phyloP scores from a whole-genome alignment of 2,329 filamentous ascomycete species.

The Sclerotinia subarctica region DNA sequence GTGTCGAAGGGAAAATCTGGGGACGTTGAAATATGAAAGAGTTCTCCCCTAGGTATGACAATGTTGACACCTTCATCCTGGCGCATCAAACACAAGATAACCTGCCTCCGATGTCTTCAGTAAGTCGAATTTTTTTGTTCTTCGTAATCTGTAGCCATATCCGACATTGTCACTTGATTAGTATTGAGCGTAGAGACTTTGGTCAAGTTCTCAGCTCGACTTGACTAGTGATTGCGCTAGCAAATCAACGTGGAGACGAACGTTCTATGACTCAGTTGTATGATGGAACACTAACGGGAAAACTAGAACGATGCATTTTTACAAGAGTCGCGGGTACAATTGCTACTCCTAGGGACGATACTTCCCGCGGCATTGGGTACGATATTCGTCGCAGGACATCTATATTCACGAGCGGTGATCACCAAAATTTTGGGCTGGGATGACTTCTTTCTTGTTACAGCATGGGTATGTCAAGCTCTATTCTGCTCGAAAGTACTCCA shows the following conservation, averaged over 20 bases:
- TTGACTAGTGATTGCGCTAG: no score
- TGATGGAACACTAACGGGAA: not conserved
- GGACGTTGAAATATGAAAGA: not conserved
- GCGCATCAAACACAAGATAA: not conserved
- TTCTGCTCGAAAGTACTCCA: not conserved
- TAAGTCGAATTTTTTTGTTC: not conserved
- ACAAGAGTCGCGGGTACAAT: constrained; percentile 2
- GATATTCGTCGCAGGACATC: not conserved
- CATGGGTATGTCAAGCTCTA: not conserved
- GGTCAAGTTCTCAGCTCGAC: not conserved
- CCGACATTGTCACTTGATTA: not conserved
- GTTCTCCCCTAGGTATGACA: not conserved
- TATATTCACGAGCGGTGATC: constrained; percentile 10
- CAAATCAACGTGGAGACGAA: not conserved
- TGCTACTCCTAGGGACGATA: not conserved
- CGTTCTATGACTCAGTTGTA: not conserved
- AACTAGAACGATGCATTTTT: not conserved
- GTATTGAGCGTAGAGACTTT: not conserved
- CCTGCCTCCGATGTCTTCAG: constrained; percentile 8
- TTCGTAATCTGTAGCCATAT: not conserved
- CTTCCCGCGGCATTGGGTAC: not conserved
- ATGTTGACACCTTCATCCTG: constrained; percentile 2
- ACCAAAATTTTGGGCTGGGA: constrained; percentile 7
- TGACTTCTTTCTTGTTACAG: not conserved
- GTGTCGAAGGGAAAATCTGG: not conserved